A percentile compares a stretch with the other conserved stretches of the same genome.
These are phyloP conservation scores for Musa schizocarpa DNA, from an alignment of 176 grass and related monocot genomes.

Conservation along the genomic window DNA sequence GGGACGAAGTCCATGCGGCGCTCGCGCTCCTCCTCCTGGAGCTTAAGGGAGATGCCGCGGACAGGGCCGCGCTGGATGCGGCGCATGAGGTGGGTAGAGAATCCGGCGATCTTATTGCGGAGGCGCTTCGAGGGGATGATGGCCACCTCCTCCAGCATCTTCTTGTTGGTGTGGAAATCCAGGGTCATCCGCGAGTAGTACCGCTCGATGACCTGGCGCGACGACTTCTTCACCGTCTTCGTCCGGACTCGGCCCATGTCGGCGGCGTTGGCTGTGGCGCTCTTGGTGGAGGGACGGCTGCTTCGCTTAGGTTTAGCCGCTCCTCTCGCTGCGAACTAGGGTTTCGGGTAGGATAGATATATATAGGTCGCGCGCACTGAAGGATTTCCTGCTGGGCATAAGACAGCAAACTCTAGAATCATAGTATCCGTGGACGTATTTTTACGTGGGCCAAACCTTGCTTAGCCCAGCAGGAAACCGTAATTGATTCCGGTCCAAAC, in stretches of 20 bases:
- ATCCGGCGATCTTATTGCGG: conserved; percentile 13
- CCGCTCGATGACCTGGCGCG: conserved; percentile 12
- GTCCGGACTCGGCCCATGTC: conserved; percentile 14
- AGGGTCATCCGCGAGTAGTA: conserved; percentile 12
- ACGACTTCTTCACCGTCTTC: conserved; percentile 18
- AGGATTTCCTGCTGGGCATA: not conserved
- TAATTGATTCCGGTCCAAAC: too few relatives aligned
- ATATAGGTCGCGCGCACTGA: not conserved
- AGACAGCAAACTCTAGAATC: not conserved
- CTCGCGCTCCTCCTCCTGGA: conserved; percentile 23
- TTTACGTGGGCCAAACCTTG: too few relatives aligned
- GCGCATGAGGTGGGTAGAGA: conserved; percentile 14
- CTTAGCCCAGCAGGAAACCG: too few relatives aligned
- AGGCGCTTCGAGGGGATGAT: conserved; percentile 19
- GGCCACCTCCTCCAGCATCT: conserved; percentile 10
- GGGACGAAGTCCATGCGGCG: conserved; percentile 23
- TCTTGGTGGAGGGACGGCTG: not conserved
- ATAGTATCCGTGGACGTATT: too few relatives aligned
- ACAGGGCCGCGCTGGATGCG: conserved; percentile 17
- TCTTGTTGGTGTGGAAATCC: conserved; percentile 19
- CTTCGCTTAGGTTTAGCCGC: not conserved
- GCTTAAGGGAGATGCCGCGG: conserved; percentile 17
- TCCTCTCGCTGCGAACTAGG: not conserved
- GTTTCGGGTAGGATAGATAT: not conserved
- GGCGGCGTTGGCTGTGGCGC: not conserved